These are phyloP conservation scores for Dittrichia graveolens DNA, from an alignment of 129 eudicot species.

Conservation along the genomic window DNA sequence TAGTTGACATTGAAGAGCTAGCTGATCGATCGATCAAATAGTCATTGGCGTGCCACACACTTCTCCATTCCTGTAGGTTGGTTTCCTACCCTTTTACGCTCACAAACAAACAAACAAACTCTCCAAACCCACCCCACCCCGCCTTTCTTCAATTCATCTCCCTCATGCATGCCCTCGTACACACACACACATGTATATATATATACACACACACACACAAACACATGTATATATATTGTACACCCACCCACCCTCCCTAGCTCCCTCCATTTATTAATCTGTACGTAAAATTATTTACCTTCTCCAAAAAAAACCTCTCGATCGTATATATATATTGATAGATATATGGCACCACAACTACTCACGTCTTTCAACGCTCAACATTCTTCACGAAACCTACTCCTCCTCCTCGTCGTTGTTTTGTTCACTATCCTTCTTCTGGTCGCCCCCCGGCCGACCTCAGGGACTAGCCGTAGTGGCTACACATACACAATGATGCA, in stretches of 20 bases:
- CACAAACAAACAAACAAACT: constrained; percentile 5
- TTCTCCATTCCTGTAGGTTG: constrained; percentile 15
- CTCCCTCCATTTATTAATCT: too few relatives aligned
- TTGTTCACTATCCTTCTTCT: constrained; percentile 30
- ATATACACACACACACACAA: too few relatives aligned
- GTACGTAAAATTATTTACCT: too few relatives aligned
- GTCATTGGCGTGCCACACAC: constrained; percentile 43
- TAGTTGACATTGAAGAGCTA: constrained; percentile 34
- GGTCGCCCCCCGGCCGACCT: constrained; percentile 15
- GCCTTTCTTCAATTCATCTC: constrained; percentile 3
- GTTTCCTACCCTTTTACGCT: constrained; percentile 38
- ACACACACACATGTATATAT: too few relatives aligned
- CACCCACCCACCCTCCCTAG: too few relatives aligned
- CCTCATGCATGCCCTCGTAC: too few relatives aligned
- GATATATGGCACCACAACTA: constrained; percentile 27
- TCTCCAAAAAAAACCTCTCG: too few relatives aligned
- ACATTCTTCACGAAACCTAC: constrained; percentile 14
- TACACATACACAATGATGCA: constrained; percentile 25
- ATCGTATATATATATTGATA: neutral
- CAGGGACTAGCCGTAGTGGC: constrained; percentile 41
- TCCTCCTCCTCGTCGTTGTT: constrained; percentile 27
- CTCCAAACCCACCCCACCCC: neutral
- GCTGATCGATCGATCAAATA: neutral
- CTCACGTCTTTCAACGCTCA: constrained; percentile 14
- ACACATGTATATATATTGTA: neutral